A percentile compares a stretch with the other conserved stretches of the same genome.
Conservation (phyloP, 2,329 filamentous ascomycete genomes). For the Cercospora beticola region DNA sequence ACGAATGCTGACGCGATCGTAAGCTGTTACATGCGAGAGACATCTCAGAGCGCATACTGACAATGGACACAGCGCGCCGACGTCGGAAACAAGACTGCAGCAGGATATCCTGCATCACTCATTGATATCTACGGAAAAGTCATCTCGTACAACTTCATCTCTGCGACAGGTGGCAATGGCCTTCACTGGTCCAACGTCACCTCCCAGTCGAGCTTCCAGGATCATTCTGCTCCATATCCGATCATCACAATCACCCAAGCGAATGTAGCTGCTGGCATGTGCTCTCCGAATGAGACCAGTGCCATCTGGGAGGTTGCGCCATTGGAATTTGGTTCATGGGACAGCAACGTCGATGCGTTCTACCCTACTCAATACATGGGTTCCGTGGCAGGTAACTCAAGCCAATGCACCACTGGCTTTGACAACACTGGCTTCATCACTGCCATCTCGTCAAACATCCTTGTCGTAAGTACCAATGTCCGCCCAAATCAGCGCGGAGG, state of each 20-base stretch:
- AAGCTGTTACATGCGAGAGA: background rate
- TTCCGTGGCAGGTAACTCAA: background rate
- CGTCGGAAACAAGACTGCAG: constrained; percentile 18
- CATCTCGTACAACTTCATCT: constrained; percentile 17
- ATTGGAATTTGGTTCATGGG: constrained; percentile 19
- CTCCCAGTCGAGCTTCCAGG: constrained; percentile 13
- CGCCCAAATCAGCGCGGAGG: background rate
- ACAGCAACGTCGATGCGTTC: constrained; percentile 17
- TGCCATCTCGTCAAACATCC: constrained; percentile 19
- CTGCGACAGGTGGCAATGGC: constrained; percentile 4
- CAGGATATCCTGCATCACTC: constrained; percentile 16
- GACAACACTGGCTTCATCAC: constrained; percentile 22
- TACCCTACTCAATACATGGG: constrained; percentile 21
- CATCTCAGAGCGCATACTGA: background rate
- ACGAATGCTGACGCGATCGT: constrained; percentile 8
- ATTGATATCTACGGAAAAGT: constrained; percentile 18
- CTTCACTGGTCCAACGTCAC: constrained; percentile 11
- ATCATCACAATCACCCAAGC: constrained; percentile 21
- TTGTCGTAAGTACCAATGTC: background rate
- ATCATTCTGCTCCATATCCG: constrained; percentile 17
- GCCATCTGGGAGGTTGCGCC: constrained; percentile 22
- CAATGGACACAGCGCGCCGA: constrained; percentile 6
- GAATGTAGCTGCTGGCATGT: constrained; percentile 13
- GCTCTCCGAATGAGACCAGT: constrained; percentile 3
- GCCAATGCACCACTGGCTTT: constrained; percentile 14